Evolutionary conservation across 768 basidiomycete genomes (phyloP).

Genomic region (Rickenella mellea): DNA sequence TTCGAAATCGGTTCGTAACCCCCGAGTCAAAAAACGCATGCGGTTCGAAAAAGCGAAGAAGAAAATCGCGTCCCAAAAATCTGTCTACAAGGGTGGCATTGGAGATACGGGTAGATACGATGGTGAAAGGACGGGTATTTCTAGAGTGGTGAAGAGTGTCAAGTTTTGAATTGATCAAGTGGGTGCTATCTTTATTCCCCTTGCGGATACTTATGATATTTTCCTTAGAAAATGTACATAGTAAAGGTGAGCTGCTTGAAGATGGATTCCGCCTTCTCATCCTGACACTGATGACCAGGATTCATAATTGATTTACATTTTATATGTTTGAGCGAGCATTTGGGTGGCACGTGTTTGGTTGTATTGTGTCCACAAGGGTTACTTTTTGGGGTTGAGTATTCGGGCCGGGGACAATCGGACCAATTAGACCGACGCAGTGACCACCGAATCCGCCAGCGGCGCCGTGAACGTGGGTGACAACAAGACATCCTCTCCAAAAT

Average conservation of each 20-base stretch:
- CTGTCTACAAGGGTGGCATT: slow-evolving; percentile 86
- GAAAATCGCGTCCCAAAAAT: slow-evolving; percentile 80
- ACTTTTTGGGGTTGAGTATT: neutral
- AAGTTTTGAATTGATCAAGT: neutral
- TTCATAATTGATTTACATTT: too few relatives aligned
- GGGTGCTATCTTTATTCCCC: too few relatives aligned
- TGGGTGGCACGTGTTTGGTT: neutral
- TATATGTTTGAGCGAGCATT: too few relatives aligned
- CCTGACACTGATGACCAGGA: too few relatives aligned
- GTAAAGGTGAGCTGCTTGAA: neutral
- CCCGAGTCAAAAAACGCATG: slow-evolving; percentile 92
- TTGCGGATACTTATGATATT: too few relatives aligned
- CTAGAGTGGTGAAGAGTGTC: slow-evolving; percentile 81
- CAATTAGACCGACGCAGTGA: slow-evolving; percentile 1
- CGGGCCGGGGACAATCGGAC: neutral
- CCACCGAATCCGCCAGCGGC: neutral
- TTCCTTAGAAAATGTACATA: neutral
- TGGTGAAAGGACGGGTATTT: slow-evolving; percentile 91
- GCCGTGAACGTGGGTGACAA: slow-evolving; percentile 1
- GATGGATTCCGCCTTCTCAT: too few relatives aligned
- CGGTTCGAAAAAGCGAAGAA: slow-evolving; percentile 94
- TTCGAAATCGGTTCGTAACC: slow-evolving; percentile 86
- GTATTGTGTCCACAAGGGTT: neutral
- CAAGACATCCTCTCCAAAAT: neutral
- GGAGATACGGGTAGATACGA: slow-evolving; percentile 68